phyloP scores from a whole-genome alignment of 345 rosid species.

The Arabidopsis arenosa region DNA sequence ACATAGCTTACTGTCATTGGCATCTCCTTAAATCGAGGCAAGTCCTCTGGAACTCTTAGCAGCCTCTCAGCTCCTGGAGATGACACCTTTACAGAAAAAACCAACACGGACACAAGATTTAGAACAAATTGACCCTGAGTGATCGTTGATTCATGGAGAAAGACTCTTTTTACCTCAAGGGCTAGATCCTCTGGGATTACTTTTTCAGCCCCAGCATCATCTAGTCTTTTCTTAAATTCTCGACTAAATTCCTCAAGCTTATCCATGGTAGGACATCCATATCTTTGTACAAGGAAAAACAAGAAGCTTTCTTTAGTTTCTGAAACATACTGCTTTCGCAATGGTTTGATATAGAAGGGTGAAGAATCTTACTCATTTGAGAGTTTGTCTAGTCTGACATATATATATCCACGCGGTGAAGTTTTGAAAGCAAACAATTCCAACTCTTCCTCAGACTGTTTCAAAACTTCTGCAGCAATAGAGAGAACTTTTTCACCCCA shows the following conservation, averaged over 20 bases:
- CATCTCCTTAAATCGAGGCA: conserved; percentile 68
- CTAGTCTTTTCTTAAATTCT: conserved; percentile 76
- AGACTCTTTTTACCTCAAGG: conserved; percentile 60
- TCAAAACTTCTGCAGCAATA: conserved; percentile 63
- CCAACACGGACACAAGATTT: neutral
- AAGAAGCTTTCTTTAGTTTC: conserved; percentile 14
- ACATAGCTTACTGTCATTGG: conserved; percentile 70
- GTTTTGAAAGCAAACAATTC: conserved; percentile 77
- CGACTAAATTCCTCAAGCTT: conserved; percentile 75
- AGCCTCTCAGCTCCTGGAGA: conserved; percentile 92
- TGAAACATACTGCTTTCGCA: neutral
- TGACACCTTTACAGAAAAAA: conserved; percentile 64
- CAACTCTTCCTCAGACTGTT: conserved; percentile 56
- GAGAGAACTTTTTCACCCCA: conserved; percentile 80
- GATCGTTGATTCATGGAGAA: neutral
- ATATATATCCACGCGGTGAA: conserved; percentile 78
- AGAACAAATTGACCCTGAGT: neutral
- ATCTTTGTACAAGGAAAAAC: conserved; percentile 48
- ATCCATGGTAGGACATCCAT: conserved; percentile 85
- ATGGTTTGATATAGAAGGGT: neutral
- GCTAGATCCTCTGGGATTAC: conserved; percentile 80
- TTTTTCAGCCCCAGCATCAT: conserved; percentile 72
- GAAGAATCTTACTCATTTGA: conserved; percentile 62
- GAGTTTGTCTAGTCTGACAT: conserved; percentile 77
- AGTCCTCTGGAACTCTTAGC: conserved; percentile 76